Conservation (phyloP, 2,329 filamentous ascomycete species). For the Sarocladiaceae sp. region DNA sequence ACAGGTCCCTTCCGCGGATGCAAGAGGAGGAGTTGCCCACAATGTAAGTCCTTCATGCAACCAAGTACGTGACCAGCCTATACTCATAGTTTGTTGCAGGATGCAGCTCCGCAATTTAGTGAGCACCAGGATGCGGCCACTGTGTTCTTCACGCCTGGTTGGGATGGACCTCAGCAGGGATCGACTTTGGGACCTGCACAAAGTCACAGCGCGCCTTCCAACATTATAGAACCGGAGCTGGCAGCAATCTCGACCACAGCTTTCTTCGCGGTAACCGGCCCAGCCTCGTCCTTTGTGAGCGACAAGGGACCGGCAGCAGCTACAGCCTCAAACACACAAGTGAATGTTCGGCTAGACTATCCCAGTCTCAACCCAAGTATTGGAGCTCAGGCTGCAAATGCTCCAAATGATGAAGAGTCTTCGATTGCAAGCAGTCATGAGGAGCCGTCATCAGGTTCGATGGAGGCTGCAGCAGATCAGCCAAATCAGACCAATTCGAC, state of each 20-base stretch:
- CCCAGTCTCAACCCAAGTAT: conserved; percentile 2
- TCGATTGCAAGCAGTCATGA: not conserved
- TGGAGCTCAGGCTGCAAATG: not conserved
- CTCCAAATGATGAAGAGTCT: not conserved
- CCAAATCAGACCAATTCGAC: no score
- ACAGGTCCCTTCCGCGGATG: not conserved
- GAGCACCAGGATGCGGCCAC: not conserved
- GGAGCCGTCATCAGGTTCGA: not conserved
- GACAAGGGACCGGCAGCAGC: not conserved
- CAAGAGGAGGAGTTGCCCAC: not conserved
- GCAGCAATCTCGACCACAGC: no score
- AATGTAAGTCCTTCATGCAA: not conserved
- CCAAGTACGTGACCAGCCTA: not conserved
- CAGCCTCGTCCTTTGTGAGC: no score
- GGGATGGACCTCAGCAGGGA: not conserved
- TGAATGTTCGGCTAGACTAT: not conserved
- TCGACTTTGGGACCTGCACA: no score
- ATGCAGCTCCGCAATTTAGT: not conserved
- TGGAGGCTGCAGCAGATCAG: no score
- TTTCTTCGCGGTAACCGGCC: no score
- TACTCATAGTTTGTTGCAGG: not conserved
- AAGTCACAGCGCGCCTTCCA: no score
- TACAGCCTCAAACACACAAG: not conserved
- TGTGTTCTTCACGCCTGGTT: not conserved
- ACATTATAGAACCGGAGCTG: no score